Evolutionary conservation across 345 rosid species (phyloP).

Genomic region (Schrenkiella parvula): DNA sequence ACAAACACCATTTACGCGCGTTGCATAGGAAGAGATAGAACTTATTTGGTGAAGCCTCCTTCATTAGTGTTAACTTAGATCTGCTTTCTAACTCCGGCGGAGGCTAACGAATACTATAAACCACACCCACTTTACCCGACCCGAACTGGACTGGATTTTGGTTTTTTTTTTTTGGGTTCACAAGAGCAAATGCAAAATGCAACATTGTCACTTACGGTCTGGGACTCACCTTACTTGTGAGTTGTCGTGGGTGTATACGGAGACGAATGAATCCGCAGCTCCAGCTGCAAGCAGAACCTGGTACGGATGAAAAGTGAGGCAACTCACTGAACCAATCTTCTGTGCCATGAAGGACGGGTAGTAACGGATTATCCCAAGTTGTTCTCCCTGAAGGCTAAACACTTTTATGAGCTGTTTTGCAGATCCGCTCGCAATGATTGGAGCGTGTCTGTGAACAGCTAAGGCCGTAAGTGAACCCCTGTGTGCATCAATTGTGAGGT

Average conservation of each 20-base stretch:
- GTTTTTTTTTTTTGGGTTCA: background rate
- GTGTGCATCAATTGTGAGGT: constrained; percentile 77
- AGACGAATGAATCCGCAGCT: constrained; percentile 76
- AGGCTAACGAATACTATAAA: constrained; percentile 36
- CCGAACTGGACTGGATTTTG: constrained; percentile 8
- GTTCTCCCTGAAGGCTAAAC: constrained; percentile 76
- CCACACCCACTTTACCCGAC: constrained; percentile 31
- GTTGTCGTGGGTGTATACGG: constrained; percentile 65
- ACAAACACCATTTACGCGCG: constrained; percentile 31
- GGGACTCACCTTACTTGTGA: constrained; percentile 41
- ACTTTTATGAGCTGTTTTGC: constrained; percentile 84
- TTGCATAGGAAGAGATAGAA: constrained; percentile 24
- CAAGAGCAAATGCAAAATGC: constrained; percentile 13
- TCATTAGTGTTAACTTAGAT: constrained; percentile 11
- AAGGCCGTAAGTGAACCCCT: constrained; percentile 94
- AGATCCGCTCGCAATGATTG: constrained; percentile 88
- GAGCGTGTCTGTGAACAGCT: constrained; percentile 97
- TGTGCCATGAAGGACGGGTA: constrained; percentile 87
- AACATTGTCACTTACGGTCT: background rate
- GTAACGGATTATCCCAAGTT: constrained; percentile 69
- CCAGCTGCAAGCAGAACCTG: constrained; percentile 91
- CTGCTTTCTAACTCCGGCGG: constrained; percentile 15
- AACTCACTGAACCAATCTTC: constrained; percentile 93
- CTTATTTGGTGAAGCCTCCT: constrained; percentile 37
- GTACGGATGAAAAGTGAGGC: constrained; percentile 96